Evolutionary conservation across 1,284 basidiomycete genomes (phyloP), one percentile per base, ranked within the genome.

Genomic region (Marasmius sp.): DNA sequence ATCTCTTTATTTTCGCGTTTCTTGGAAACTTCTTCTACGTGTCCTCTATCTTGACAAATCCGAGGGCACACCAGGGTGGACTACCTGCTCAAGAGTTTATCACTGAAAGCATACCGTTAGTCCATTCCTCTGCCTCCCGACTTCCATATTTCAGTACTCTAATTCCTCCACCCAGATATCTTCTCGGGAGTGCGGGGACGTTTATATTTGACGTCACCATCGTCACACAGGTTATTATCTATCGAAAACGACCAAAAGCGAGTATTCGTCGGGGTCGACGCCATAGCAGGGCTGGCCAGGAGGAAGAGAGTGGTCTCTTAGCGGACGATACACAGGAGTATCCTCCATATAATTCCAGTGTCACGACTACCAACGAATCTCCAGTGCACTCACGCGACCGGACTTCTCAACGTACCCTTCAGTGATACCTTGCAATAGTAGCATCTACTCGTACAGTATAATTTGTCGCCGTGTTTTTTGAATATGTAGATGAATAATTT

Each of bases 21-120:
- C 77, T 93, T 38, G 95, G 95, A 61, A 98, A 97, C 75, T 76
- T 86, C 9, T 93, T 95, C 71, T 97, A 97, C 72, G 94, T 96
- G 59, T 74, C 88, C 49, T 95, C 94, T 6, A 92, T 97, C 68
- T 72, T 96, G 33, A 80, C 84, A 11, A 89, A 88, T 49, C 85
- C 88, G 2, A 79, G 81, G 57, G 78, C 85, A 57, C 74, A 72
- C 59, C 74, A 80, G 38, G 83, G 90, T 18, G 79, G 81, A 36
- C 81, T 82, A 8, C 77, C 79, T 66, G 83, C 89, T 11, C 78
- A 80, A 0, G 77, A 79, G 18, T 92, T 88, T 68, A 74, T 93
- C 22, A 79, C 76, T 67, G 90, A 93, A 73, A 90, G 85, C 70
- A 82, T 93, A 62, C 91, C 92, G 90, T 93, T 68, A 64, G 91